Conservation (phyloP, 2,329 filamentous ascomycete genomes). For the Trichocomaceae sp. region DNA sequence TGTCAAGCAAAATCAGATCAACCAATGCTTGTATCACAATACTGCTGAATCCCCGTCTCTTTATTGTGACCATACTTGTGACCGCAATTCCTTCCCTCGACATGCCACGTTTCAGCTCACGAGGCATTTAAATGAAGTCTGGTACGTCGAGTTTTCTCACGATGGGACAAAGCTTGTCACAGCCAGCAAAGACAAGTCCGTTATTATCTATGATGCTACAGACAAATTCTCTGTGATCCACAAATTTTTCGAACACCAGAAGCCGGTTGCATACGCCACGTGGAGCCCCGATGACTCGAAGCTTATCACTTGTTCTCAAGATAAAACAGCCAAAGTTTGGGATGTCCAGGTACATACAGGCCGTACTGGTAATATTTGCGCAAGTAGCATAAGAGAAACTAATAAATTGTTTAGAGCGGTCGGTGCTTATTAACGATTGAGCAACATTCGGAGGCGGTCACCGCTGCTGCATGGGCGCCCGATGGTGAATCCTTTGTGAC, state of each 20-base stretch:
- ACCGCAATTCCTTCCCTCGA: constrained; percentile 70
- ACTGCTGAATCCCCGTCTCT: constrained; percentile 70
- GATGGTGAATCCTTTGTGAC: constrained; percentile 73
- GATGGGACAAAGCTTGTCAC: constrained; percentile 77
- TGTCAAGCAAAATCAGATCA: constrained; percentile 76
- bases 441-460: constrained; percentile 76
- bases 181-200: constrained; percentile 65
- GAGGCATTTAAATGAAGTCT: constrained; percentile 75
- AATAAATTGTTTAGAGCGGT: constrained; percentile 48
- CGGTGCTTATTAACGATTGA: constrained; percentile 57
- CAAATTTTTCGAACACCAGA: constrained; percentile 58
- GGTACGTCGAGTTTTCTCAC: constrained; percentile 85
- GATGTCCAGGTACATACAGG: constrained; percentile 50
- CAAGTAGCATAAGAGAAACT: not conserved
- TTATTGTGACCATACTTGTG: constrained; percentile 82
- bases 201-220: constrained; percentile 72
- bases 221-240: constrained; percentile 59
- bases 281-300: constrained; percentile 91
- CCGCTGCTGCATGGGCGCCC: constrained; percentile 79
- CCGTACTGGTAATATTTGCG: not conserved
- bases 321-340: constrained; percentile 70
- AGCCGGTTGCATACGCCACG: constrained; percentile 68
- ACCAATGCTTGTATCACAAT: constrained; percentile 83
- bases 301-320: constrained; percentile 74
- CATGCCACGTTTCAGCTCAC: constrained; percentile 63